Conservation (phyloP, 163 green algal species). For the Volvox carteri region DNA sequence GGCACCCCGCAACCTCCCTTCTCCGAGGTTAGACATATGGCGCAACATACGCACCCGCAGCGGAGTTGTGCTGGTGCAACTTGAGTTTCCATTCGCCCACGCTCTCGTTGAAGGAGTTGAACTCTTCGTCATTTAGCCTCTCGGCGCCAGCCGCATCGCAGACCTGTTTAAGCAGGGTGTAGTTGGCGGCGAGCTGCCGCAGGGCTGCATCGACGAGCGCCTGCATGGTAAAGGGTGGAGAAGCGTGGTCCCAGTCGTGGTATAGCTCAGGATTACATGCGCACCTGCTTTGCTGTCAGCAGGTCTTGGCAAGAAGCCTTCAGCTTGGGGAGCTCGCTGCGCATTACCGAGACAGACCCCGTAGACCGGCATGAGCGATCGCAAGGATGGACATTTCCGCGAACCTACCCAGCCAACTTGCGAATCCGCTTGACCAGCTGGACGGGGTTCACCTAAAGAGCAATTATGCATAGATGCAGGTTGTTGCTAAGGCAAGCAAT, state of each 20-base stretch:
- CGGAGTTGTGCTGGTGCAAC: conserved; percentile 8
- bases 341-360: not conserved
- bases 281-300: conserved; percentile 39
- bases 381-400: not conserved
- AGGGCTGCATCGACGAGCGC: conserved; percentile 33
- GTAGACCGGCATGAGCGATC: not conserved
- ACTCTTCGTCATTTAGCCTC: not conserved
- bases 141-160: conserved; percentile 16
- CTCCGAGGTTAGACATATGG: not conserved
- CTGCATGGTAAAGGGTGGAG: not conserved
- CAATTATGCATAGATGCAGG: too few relatives aligned
- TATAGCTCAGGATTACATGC: not conserved
- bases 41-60: not conserved
- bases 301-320: conserved; percentile 36
- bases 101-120: conserved; percentile 20
- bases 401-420: conserved; percentile 20
- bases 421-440: conserved; percentile 23
- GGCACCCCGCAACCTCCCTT: not conserved
- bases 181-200: conserved; percentile 34
- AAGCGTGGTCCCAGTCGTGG: not conserved
- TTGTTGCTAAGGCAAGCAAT: not conserved
- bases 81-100: conserved; percentile 38
- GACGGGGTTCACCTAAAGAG: conserved; percentile 22
- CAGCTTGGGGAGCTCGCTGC: conserved; percentile 42
- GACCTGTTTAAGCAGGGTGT: conserved; percentile 13